These are phyloP conservation scores for Aspergillus novoparasiticus DNA, from an alignment of 2,329 filamentous ascomycete species.

Conservation along the genomic window DNA sequence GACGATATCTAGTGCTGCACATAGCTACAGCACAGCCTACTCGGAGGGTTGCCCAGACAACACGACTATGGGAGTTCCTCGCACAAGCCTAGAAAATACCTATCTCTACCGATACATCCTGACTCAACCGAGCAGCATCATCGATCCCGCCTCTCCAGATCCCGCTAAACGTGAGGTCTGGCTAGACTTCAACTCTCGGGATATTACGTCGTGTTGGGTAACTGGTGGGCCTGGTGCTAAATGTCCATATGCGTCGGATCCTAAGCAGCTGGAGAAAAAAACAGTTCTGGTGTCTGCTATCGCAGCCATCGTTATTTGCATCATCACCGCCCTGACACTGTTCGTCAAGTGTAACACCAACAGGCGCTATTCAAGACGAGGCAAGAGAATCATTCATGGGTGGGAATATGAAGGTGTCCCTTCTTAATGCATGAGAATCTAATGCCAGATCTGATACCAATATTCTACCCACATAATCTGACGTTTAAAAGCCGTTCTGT, in stretches of 20 bases:
- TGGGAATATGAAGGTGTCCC: constrained; percentile 73
- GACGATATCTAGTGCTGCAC: constrained; percentile 50
- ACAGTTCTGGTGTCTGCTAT: constrained; percentile 63
- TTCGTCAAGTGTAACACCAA: constrained; percentile 68
- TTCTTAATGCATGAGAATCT: constrained; percentile 25
- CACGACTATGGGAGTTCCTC: constrained; percentile 59
- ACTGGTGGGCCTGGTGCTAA: constrained; percentile 55
- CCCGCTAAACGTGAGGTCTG: constrained; percentile 47
- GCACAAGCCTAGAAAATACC: constrained; percentile 64
- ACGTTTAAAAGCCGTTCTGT: not conserved
- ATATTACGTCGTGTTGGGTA: constrained; percentile 63
- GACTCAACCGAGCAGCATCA: constrained; percentile 30
- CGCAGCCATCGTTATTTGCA: constrained; percentile 63
- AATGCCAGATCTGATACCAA: not conserved
- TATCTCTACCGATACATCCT: constrained; percentile 55
- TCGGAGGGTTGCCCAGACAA: constrained; percentile 51
- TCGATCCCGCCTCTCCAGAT: constrained; percentile 30
- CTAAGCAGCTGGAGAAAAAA: constrained; percentile 46
- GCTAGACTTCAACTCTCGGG: constrained; percentile 64
- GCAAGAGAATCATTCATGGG: constrained; percentile 54
- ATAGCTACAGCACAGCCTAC: constrained; percentile 49
- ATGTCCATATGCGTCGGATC: constrained; percentile 59
- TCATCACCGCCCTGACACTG: constrained; percentile 62
- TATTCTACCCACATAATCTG: not conserved
- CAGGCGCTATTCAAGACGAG: constrained; percentile 54